Percentiles rank a stretch among this genome's conserved stretches.
Conservation (phyloP, 805 yeast genomes). For the Blastobotrys peoriensis region DNA sequence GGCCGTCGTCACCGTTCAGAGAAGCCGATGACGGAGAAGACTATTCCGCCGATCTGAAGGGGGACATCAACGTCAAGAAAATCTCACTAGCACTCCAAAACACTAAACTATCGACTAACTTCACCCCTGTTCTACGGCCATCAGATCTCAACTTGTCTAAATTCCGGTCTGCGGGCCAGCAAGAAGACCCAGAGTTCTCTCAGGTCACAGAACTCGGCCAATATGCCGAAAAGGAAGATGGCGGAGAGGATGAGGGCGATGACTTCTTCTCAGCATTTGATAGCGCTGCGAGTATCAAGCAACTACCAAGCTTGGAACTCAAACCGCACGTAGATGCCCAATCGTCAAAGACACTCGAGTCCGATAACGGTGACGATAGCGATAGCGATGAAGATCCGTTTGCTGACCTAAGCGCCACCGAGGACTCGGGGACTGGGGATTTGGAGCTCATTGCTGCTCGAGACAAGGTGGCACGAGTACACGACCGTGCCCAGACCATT, state of each 20-base stretch:
- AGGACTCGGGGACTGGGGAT: slow-evolving; percentile 18
- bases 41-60: slow-evolving; percentile 16
- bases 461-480: slow-evolving; percentile 12
- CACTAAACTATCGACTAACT: not conserved
- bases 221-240: slow-evolving; percentile 14
- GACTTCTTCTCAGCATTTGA: slow-evolving; percentile 20
- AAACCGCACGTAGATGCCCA: not conserved
- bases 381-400: slow-evolving; percentile 15
- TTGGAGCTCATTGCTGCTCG: slow-evolving; percentile 13
- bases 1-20: slow-evolving; percentile 11
- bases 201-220: too few species aligned
- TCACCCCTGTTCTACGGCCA: slow-evolving; percentile 2
- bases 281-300: not conserved
- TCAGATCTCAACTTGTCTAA: not conserved
- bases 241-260: too few species aligned
- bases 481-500: slow-evolving; percentile 4
- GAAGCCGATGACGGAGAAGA: slow-evolving; percentile 13
- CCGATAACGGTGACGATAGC: slow-evolving; percentile 6
- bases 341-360: slow-evolving; percentile 2
- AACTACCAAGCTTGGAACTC: not conserved
- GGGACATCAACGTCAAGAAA: slow-evolving; percentile 12
- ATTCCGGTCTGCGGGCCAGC: too few species aligned
- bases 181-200: too few species aligned
- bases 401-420: slow-evolving; percentile 12
- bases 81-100: not conserved